Evolutionary conservation across 2,329 filamentous ascomycete genomes (phyloP), one percentile per base, ranked within the genome.

Genomic region (Colletotrichum melonis): DNA sequence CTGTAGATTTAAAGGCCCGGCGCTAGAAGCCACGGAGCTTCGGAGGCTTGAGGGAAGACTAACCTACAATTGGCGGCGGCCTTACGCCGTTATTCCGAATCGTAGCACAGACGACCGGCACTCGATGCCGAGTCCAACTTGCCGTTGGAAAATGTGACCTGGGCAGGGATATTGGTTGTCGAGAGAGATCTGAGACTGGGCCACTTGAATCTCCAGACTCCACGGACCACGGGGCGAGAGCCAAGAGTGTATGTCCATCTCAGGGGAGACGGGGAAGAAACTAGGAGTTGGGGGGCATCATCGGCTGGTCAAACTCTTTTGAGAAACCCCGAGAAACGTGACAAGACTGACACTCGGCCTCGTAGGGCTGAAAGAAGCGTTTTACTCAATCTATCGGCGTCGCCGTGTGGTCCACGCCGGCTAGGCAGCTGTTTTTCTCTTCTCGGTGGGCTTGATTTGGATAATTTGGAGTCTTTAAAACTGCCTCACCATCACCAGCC

Each of bases 281-380:
- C 38, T 42, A 42, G 38, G 38, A 42, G 6, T 11, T 12, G 7
- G n/a, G 11, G 32, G 12, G 11, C 6, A 7, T 42, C 8, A 24
- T 22, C n/a, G 26, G 60, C 42, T 28, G 16, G 19, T n/a, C 12
- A 7, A 5, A 28, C 8, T 24, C 14, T n/a, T 35, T 30, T 11
- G 28, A 63, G 7, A 26, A 32, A 2, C 26, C 19, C n/a, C 11
- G 5, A 16, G 11, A 12, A 22, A 9, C 11, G 35, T 28, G 16
- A 14, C 6, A 4, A 12, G 62, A 26, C n/a, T 26, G 8, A 19
- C 5, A 4, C 12, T 24, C 16, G 35, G 38, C n/a, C 22, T 46
- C 26, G 22, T 66, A 66, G 67, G 63, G 63, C 63, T 70, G 63
- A 66, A 58, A 59, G 38, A 24, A 54, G 62, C 54, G 28, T 54